Evolutionary conservation across 1,139 yeast species (phyloP).

Genomic region (Zygosaccharomyces sapae): DNA sequence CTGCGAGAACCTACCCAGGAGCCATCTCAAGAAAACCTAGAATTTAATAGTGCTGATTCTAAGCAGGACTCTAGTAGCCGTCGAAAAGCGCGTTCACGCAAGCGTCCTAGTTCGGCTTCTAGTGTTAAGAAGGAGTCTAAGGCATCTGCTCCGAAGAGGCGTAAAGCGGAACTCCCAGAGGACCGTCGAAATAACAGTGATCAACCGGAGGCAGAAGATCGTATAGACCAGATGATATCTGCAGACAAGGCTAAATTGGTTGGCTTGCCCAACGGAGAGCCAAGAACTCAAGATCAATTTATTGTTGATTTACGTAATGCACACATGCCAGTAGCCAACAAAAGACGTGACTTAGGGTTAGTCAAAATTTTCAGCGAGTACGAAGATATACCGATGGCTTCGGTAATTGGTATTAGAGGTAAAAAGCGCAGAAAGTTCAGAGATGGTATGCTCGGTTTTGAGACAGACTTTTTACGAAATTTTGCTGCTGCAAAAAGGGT

Average conservation of each 20-base stretch:
- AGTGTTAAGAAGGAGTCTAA: constrained; percentile 5
- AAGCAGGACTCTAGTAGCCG: background rate
- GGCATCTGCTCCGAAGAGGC: constrained; percentile 5
- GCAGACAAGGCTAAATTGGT: constrained; percentile 17
- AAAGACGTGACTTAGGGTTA: constrained; percentile 32
- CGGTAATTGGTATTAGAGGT: constrained; percentile 36
- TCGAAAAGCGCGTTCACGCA: constrained; percentile 4
- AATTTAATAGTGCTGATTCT: background rate
- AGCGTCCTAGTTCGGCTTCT: background rate
- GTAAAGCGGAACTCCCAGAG: constrained; percentile 5
- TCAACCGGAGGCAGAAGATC: constrained; percentile 5
- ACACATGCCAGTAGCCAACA: constrained; percentile 21
- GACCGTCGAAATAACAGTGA: background rate
- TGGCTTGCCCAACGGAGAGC: constrained; percentile 7
- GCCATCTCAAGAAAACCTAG: background rate
- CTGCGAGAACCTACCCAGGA: background rate
- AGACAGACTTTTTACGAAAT: constrained; percentile 31
- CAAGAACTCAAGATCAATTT: constrained; percentile 23
- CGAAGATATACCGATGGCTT: constrained; percentile 36
- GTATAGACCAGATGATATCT: constrained; percentile 17
- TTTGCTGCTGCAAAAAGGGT: constrained; percentile 27
- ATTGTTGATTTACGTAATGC: constrained; percentile 20
- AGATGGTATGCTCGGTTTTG: constrained; percentile 34
- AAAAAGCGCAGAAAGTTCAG: constrained; percentile 35
- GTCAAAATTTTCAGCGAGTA: constrained; percentile 33